Evolutionary conservation across 1,284 basidiomycete species (phyloP).

Genomic region (Pseudozyma thailandica): DNA sequence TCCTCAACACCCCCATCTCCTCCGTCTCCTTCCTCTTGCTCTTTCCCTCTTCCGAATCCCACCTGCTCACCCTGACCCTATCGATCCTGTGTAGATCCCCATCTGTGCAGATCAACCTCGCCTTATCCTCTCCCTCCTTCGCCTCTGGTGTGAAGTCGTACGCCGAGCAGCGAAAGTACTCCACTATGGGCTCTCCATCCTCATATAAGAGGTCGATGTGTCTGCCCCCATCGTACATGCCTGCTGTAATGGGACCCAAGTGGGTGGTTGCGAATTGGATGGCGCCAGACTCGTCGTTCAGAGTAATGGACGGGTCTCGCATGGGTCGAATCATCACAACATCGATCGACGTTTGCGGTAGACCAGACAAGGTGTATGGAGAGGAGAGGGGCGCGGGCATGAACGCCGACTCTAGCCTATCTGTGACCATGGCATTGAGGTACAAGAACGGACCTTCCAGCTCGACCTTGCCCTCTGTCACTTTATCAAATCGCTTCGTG

Average conservation of each 20-base stretch:
- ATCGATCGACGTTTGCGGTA: conserved; percentile 73
- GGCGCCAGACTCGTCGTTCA: background rate
- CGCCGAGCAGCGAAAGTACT: conserved; percentile 81
- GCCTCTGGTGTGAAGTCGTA: conserved; percentile 74
- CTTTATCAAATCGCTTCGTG: conserved; percentile 71
- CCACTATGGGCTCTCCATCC: conserved; percentile 73
- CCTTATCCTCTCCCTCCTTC: background rate
- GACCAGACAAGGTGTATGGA: conserved; percentile 2
- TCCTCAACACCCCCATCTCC: background rate
- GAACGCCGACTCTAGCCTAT: conserved; percentile 84
- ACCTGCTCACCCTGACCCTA: conserved; percentile 9
- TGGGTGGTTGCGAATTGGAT: conserved; percentile 28
- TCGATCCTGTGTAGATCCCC: conserved; percentile 11
- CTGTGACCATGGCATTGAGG: conserved; percentile 81
- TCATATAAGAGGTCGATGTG: conserved; percentile 53
- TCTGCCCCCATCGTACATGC: conserved; percentile 59
- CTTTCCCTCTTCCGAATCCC: background rate
- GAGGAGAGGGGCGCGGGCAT: conserved; percentile 76
- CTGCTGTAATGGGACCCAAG: conserved; percentile 37
- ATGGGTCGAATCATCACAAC: conserved; percentile 83
- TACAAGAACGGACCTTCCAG: conserved; percentile 83
- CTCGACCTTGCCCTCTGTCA: background rate
- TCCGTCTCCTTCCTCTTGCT: background rate
- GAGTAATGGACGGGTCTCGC: conserved; percentile 73
- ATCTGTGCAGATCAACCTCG: conserved; percentile 31